Evolutionary conservation across 192 early-diverging fungal genomes (phyloP), one percentile per base, ranked within the genome.

Genomic region (Rhizoclosmatium globosum): DNA sequence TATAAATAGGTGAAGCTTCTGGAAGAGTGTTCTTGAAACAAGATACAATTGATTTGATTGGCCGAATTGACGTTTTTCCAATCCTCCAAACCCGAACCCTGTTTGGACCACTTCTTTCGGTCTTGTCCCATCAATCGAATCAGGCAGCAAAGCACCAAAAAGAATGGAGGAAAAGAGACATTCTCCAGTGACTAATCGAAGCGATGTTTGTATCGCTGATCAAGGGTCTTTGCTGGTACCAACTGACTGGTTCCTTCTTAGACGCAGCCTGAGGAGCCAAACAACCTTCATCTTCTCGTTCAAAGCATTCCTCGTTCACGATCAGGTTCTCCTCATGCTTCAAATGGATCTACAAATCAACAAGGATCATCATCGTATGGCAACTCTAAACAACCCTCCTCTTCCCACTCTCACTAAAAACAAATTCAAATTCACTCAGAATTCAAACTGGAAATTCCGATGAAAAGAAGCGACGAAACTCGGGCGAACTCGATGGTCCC

Each of bases 221-320:
- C 31, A 31, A 31, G 31, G 31, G 31, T 0, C 31, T 31, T 31
- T 31, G 31, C 31, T 31, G 0, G 0, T 31, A 31, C 31, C 31
- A 31, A 31, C 31, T 31, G 31, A 31, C 31, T 31, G 31, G 31
- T 31, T 31, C 31, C 0, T 31, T 31, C 31, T 31, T 31, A 53
- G 50, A 7, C 50, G 50, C 50, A 53, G 50, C 9, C 17, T 0
- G 50, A 53, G 50, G 50, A 53, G 50, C 9, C 17, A 7, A 53
- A 71, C 69, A 71, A 71, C 69, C 69, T 71, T 45, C 46, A 71
- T 56, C 69, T 71, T 4, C 50, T 71, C 21, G 69, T 71, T 7
- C 69, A 71, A 38, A 71, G 69, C 69, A 71, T 71, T 38, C 69
- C 69, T 7, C 38, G 21, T 7, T 71, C 69, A 17, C 69, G 47